These are phyloP conservation scores for Penicillium cosmopolitanum DNA, from an alignment of 495 filamentous ascomycete species.

Conservation along the genomic window DNA sequence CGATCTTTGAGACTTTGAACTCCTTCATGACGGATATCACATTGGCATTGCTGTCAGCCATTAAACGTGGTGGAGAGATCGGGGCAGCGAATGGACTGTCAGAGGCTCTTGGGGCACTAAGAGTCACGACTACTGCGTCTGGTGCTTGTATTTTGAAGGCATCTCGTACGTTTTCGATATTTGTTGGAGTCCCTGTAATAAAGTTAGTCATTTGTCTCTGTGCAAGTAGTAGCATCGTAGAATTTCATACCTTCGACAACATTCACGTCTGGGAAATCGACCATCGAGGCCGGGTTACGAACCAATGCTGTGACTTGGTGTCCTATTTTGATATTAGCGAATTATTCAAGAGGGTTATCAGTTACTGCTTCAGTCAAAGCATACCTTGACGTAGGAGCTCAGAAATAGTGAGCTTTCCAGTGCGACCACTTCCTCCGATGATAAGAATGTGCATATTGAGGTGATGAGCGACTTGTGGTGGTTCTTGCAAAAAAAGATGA, in stretches of 20 bases:
- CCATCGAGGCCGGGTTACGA: conserved; percentile 22
- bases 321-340: conserved; percentile 11
- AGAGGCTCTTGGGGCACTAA: conserved; percentile 45
- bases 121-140: conserved; percentile 47
- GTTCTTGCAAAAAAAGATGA: not conserved
- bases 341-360: not conserved
- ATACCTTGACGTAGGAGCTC: conserved; percentile 34
- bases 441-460: conserved; percentile 43
- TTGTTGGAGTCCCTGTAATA: conserved; percentile 40
- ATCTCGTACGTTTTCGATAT: conserved; percentile 38
- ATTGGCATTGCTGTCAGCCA: conserved; percentile 50
- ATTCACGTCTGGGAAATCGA: conserved; percentile 13
- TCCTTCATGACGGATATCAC: conserved; percentile 44
- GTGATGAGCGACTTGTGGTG: conserved; percentile 2
- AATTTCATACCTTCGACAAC: conserved; percentile 28
- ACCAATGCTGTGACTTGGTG: conserved; percentile 28
- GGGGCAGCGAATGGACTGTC: conserved; percentile 50
- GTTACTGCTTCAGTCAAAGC: not conserved
- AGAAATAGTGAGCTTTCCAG: conserved; percentile 43
- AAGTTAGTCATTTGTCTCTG: not conserved
- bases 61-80: conserved; percentile 45
- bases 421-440: conserved; percentile 47
- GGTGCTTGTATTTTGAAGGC: conserved; percentile 36
- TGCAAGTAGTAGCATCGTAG: no score
- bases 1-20: conserved; percentile 39